A percentile compares a stretch with the other conserved stretches of the same genome.
Conservation (phyloP, 1,284 basidiomycete species). For the Amylostereum chailletii region DNA sequence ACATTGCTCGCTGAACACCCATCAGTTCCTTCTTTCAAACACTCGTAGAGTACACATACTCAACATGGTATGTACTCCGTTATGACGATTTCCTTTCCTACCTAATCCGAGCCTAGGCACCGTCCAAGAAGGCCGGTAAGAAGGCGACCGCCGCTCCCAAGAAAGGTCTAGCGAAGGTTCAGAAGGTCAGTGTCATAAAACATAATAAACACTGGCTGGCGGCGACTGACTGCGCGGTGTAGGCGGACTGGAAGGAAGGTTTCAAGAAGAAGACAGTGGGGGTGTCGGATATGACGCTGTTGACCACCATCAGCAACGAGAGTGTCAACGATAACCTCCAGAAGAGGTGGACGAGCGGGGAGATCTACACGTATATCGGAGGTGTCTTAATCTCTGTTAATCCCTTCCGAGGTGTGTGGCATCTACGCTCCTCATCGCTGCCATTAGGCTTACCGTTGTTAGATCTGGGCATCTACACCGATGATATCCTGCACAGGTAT, state of each 20-base stretch:
- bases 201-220: background rate
- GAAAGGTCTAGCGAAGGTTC: constrained; percentile 59
- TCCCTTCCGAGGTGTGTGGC: constrained; percentile 78
- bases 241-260: constrained; percentile 98
- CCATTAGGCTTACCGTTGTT: background rate
- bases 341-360: constrained; percentile 90
- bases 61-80: constrained; percentile 10
- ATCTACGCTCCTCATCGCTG: constrained; percentile 5
- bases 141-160: constrained; percentile 63
- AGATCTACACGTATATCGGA: constrained; percentile 99
- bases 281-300: constrained; percentile 96
- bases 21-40: too few relatives aligned
- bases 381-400: constrained; percentile 97
- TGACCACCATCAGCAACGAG: constrained; percentile 97
- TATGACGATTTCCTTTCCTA: background rate
- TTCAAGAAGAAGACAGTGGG: constrained; percentile 98
- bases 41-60: constrained; percentile 1
- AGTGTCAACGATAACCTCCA: constrained; percentile 97
- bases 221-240: background rate
- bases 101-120: constrained; percentile 43
- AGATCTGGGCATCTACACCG: constrained; percentile 95
- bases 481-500: constrained; percentile 81
- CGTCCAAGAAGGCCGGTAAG: constrained; percentile 89
- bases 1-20: too few relatives aligned
- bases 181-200: constrained; percentile 44